Conservation (phyloP, 495 filamentous ascomycete species). For the Penicillium alfredii region DNA sequence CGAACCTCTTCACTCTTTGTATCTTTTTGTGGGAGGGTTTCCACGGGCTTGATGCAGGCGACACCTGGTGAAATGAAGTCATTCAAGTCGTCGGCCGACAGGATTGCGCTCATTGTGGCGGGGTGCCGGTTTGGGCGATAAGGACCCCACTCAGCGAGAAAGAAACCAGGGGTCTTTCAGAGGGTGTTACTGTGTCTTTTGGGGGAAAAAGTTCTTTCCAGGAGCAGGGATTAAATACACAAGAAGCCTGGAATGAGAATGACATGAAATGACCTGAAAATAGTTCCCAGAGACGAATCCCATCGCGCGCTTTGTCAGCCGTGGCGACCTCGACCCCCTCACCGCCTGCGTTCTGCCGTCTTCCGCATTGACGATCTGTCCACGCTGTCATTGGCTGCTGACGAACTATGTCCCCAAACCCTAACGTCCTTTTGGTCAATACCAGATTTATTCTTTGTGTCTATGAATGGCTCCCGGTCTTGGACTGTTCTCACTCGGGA, state of each 20-base stretch:
- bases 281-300: constrained; percentile 12
- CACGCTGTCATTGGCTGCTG: constrained; percentile 8
- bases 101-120: constrained; percentile 82
- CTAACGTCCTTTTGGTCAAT: too few relatives aligned
- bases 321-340: constrained; percentile 36
- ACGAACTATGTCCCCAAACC: constrained; percentile 1
- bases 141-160: constrained; percentile 6
- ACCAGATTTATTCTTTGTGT: too few relatives aligned
- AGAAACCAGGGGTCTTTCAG: background rate
- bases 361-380: background rate
- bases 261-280: too few relatives aligned
- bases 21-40: constrained; percentile 66
- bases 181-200: too few relatives aligned
- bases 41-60: constrained; percentile 95
- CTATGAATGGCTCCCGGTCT: too few relatives aligned
- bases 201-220: too few relatives aligned
- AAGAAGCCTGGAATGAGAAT: background rate
- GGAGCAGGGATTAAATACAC: too few relatives aligned
- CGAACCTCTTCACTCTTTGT: constrained; percentile 30
- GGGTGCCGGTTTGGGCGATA: constrained; percentile 11
- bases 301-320: constrained; percentile 33
- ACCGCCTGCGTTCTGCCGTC: constrained; percentile 24
- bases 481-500: too few relatives aligned
- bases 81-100: constrained; percentile 93
- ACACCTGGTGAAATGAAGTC: constrained; percentile 98